Conservation (phyloP, 805 yeast genomes). For the Candida easanensis region DNA sequence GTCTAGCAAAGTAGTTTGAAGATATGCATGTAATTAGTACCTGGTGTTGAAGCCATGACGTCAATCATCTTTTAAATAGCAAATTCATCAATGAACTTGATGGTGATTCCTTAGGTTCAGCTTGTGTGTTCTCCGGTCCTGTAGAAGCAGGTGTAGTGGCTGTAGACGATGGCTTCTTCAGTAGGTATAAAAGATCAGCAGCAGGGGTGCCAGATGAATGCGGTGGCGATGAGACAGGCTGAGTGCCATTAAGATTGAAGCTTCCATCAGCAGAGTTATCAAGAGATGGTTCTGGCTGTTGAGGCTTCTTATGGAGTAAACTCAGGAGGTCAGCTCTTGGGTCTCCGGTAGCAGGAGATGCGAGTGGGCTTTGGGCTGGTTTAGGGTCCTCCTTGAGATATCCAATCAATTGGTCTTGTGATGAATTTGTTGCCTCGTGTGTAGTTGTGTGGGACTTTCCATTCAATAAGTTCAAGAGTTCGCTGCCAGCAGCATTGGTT, state of each 20-base stretch:
- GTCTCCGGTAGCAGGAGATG: neutral
- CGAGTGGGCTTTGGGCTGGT: neutral
- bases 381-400: too few species aligned
- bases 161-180: constrained; percentile 15
- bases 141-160: neutral
- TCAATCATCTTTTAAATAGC: constrained; percentile 10
- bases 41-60: neutral
- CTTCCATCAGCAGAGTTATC: too few species aligned
- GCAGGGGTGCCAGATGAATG: constrained; percentile 20
- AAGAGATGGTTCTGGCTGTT: neutral
- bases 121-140: neutral
- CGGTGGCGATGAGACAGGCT: neutral
- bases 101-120: constrained; percentile 4
- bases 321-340: constrained; percentile 14
- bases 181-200: constrained; percentile 18
- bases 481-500: neutral
- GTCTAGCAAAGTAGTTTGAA: neutral
- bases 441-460: neutral
- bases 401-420: too few species aligned
- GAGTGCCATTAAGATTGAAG: constrained; percentile 7
- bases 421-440: too few species aligned
- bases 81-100: constrained; percentile 10
- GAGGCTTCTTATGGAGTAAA: constrained; percentile 11
- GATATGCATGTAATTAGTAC: neutral
- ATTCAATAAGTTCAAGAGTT: neutral